Base-by-base conservation (phyloP, 352 stramenopile genomes). In the Aphanomyces stellatus region DNA sequence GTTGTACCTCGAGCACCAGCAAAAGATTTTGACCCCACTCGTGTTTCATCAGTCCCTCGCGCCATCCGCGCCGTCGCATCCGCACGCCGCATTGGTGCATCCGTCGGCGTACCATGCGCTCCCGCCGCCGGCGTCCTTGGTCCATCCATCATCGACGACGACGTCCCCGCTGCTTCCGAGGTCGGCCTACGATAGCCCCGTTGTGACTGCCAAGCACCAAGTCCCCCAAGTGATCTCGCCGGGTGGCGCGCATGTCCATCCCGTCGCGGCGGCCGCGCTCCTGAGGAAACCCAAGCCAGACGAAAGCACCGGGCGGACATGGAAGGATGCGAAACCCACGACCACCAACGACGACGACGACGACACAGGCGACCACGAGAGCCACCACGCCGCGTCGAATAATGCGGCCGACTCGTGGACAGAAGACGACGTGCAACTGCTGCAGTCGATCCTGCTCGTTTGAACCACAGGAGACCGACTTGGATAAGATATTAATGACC, bases 391-490 rank as follows among this genome's bases (percentile, higher is more conserved):
- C 10, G 79, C 87, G 41, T 53, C 82, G 19, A 76, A 77, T 22
- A 76, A n/a, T n/a, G n/a, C 65, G 57, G 72, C 70, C 42, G 72
- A 72, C 28, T 74, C 88, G 41, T 93, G 84, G 84, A 89, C 73
- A 46, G 84, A 91, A 63, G 82, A 88, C 43, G 84, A 93, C 64
- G 90, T 93, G 61, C 74, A 88, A 51, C 88, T 93, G 57, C 71
- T 93, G 51, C 82, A 90, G 70, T 87, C 71, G 30, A 72, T 93
- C 70, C 64, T 91, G 40, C 74, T 93, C 25, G 72, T 77, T 5
- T 91, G n/a, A 46, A 46, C 2, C 37, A n/a, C n/a, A n/a, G n/a
- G n/a, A n/a, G n/a, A n/a, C n/a, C n/a, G n/a, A n/a, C n/a, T n/a
- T n/a, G n/a, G n/a, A n/a, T n/a, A n/a, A n/a, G n/a, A n/a, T n/a